These are phyloP conservation scores for Microstroma glucosiphilum DNA, from an alignment of 1,284 basidiomycete genomes.

Conservation along the genomic window DNA sequence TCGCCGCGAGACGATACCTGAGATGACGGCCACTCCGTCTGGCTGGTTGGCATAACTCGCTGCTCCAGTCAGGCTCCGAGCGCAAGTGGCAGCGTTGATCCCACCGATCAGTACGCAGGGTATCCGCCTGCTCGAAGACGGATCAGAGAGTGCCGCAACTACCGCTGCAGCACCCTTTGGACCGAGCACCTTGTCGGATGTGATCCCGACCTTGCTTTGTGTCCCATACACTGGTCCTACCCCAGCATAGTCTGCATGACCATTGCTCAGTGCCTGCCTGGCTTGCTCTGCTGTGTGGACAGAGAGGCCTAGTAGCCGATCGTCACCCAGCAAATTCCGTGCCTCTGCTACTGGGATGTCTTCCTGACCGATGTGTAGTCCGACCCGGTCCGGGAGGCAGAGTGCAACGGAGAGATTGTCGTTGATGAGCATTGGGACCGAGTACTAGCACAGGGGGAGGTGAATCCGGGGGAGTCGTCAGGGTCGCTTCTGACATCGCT, in stretches of 20 bases:
- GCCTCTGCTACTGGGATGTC: conserved; percentile 74
- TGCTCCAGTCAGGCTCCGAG: conserved; percentile 35
- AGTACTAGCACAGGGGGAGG: conserved; percentile 55
- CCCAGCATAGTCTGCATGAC: conserved; percentile 73
- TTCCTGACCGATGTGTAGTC: conserved; percentile 83
- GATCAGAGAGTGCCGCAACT: conserved; percentile 20
- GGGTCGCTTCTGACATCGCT: neutral
- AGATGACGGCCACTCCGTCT: conserved; percentile 78
- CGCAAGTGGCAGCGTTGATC: conserved; percentile 39
- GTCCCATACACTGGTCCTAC: conserved; percentile 60
- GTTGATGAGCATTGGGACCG: conserved; percentile 81
- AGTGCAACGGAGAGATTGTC: conserved; percentile 42
- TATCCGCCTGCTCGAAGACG: conserved; percentile 16
- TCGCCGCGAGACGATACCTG: conserved; percentile 70
- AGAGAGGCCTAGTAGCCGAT: conserved; percentile 73
- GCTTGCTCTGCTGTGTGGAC: conserved; percentile 59
- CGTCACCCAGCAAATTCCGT: conserved; percentile 59
- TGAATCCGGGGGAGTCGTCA: conserved; percentile 2
- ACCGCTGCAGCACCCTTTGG: conserved; percentile 26
- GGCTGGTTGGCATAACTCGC: conserved; percentile 24
- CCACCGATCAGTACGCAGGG: conserved; percentile 47
- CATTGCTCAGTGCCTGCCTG: conserved; percentile 47
- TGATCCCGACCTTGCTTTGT: conserved; percentile 47
- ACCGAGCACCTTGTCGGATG: conserved; percentile 38
- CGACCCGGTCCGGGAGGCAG: conserved; percentile 57